Evolutionary conservation across 176 grass and related monocot species (phyloP).

Genomic region (Oryza punctata): DNA sequence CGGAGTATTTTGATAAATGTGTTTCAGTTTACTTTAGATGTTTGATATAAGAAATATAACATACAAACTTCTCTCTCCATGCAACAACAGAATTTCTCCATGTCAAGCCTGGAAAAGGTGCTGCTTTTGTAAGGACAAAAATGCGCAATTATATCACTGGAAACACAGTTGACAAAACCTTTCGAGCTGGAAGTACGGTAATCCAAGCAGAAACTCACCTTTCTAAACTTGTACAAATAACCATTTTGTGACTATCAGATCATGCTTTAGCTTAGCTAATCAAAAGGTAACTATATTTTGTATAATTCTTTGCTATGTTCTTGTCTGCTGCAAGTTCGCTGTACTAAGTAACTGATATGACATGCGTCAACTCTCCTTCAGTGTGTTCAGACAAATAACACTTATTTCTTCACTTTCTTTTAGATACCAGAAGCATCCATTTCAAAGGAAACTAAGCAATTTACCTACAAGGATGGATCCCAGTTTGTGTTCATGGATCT

Average conservation of each 20-base stretch:
- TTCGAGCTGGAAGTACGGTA: constrained; percentile 99
- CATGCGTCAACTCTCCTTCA: background rate
- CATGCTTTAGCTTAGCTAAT: constrained; percentile 1
- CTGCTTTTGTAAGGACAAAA: constrained; percentile 96
- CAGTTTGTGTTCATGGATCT: constrained; percentile 98
- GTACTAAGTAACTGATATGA: background rate
- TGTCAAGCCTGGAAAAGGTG: constrained; percentile 97
- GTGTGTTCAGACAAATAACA: constrained; percentile 5
- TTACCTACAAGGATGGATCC: constrained; percentile 87
- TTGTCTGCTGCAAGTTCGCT: background rate
- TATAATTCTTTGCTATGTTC: background rate
- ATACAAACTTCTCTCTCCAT: constrained; percentile 6
- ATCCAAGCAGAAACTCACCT: constrained; percentile 39
- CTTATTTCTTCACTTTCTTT: constrained; percentile 7
- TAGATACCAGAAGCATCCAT: constrained; percentile 85
- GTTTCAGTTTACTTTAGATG: background rate
- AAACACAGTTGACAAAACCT: constrained; percentile 99
- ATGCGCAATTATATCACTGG: constrained; percentile 82
- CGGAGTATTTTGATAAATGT: too few relatives aligned
- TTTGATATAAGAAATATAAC: background rate
- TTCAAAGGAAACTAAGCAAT: constrained; percentile 91
- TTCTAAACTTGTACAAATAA: background rate
- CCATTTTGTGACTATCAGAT: background rate
- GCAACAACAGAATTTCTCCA: constrained; percentile 85
- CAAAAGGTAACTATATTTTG: background rate